Percentiles rank a stretch among this genome's conserved stretches.
Evolutionary conservation across 768 basidiomycete species (phyloP).

Genomic region (Podaxis sp.): DNA sequence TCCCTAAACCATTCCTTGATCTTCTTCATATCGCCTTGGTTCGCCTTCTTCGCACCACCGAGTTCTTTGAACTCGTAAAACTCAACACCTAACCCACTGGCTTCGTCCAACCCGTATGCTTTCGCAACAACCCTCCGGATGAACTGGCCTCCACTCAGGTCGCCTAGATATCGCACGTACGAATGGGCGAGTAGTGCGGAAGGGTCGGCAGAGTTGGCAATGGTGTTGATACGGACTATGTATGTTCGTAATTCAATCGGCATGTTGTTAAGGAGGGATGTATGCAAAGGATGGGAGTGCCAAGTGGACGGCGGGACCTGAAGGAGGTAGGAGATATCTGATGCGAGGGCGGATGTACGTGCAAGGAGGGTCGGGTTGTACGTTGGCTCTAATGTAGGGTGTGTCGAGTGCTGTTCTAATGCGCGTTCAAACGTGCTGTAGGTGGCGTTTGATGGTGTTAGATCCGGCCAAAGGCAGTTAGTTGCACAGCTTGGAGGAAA

Average conservation of each 20-base stretch:
- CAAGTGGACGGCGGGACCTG: conserved; percentile 49
- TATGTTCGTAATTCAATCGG: conserved; percentile 46
- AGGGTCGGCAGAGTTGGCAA: conserved; percentile 44
- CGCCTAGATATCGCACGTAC: conserved; percentile 82
- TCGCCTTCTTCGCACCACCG: conserved; percentile 41
- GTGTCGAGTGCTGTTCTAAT: conserved; percentile 56
- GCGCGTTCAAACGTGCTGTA: conserved; percentile 54
- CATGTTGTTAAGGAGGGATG: conserved; percentile 45
- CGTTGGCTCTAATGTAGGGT: conserved; percentile 63
- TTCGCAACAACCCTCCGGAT: conserved; percentile 62
- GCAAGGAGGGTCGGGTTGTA: conserved; percentile 70
- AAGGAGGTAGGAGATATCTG: conserved; percentile 67
- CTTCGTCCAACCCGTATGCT: conserved; percentile 60
- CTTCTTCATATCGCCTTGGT: conserved; percentile 61
- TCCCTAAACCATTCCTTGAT: conserved; percentile 72
- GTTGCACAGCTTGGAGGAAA: background rate
- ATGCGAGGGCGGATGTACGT: conserved; percentile 55
- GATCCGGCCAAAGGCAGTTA: background rate
- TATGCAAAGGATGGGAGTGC: conserved; percentile 55
- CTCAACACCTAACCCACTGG: conserved; percentile 47
- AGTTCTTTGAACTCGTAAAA: conserved; percentile 73
- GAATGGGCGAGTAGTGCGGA: conserved; percentile 68
- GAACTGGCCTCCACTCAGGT: conserved; percentile 76
- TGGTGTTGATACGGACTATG: conserved; percentile 47
- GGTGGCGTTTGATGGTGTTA: background rate